A percentile compares a stretch with the other conserved stretches of the same genome.
These are phyloP conservation scores for Plasmodium knowlesi DNA, from an alignment of 169 alveolate genomes.

Conservation along the genomic window DNA sequence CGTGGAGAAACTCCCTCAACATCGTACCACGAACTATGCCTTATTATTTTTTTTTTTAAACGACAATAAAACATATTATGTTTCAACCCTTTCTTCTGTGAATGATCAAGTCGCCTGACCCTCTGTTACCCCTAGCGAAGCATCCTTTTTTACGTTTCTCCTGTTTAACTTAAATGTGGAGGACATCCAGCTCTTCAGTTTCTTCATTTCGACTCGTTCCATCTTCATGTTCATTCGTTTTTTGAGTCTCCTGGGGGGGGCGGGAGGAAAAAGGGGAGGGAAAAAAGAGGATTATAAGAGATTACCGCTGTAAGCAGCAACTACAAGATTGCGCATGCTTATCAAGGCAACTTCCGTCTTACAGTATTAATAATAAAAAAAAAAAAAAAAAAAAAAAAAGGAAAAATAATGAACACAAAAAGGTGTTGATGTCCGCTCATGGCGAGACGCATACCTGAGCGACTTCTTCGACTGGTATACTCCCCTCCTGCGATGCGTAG, in stretches of 20 bases:
- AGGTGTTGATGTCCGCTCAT: background rate
- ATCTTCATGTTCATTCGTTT: constrained; percentile 54
- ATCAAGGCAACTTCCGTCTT: background rate
- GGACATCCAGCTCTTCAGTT: constrained; percentile 14
- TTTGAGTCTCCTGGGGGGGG: constrained; percentile 31
- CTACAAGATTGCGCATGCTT: background rate
- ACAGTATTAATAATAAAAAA: too few relatives aligned
- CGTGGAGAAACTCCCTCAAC: background rate
- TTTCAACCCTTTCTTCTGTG: background rate
- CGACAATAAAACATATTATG: background rate
- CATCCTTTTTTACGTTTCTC: constrained; percentile 33
- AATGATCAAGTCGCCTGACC: background rate
- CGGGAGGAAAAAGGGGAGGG: background rate
- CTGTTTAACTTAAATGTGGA: constrained; percentile 27
- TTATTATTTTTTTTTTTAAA: too few relatives aligned
- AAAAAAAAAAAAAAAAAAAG: background rate
- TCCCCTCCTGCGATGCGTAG: constrained; percentile 25
- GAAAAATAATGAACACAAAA: background rate
- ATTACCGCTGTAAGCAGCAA: background rate
- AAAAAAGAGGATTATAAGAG: background rate
- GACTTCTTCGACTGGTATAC: constrained; percentile 53
- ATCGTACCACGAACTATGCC: background rate
- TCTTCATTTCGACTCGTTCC: constrained; percentile 52
- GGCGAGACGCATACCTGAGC: constrained; percentile 16
- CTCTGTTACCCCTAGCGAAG: background rate